A percentile compares a stretch with the other conserved stretches of the same genome.
Conservation (phyloP, 1,139 yeast genomes). For the Candida sp. region DNA sequence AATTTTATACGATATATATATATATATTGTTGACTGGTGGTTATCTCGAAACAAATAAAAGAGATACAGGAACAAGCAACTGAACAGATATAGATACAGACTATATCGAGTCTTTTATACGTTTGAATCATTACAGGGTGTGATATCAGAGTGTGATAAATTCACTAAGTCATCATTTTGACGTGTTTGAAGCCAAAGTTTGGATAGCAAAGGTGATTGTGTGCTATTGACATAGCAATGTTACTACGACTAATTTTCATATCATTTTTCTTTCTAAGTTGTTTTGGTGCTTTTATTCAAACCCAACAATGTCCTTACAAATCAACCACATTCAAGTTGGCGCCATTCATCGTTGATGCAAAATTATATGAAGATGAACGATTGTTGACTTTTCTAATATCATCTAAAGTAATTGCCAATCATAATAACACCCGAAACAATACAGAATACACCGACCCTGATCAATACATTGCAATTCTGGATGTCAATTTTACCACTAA, state of each 20-base stretch:
- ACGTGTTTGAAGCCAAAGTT: too few species aligned
- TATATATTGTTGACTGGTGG: too few species aligned
- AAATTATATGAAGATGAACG: slow-evolving; percentile 32
- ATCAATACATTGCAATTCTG: slow-evolving; percentile 17
- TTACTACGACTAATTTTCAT: slow-evolving; percentile 2
- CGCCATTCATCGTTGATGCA: slow-evolving; percentile 37
- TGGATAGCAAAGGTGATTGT: not conserved
- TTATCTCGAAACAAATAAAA: too few species aligned
- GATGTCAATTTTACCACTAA: slow-evolving; percentile 47
- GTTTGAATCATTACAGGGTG: not conserved
- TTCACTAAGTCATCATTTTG: too few species aligned
- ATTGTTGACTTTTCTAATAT: slow-evolving; percentile 35
- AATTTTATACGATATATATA: too few species aligned
- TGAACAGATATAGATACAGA: not conserved
- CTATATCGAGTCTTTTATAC: too few species aligned
- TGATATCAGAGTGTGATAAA: too few species aligned
- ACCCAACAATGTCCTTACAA: slow-evolving; percentile 13
- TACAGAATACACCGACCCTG: slow-evolving; percentile 54
- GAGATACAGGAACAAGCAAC: not conserved
- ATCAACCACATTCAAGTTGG: slow-evolving; percentile 12
- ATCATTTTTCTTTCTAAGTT: slow-evolving; percentile 4
- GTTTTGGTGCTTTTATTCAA: slow-evolving; percentile 17
- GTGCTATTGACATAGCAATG: not conserved
- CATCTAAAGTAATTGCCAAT: slow-evolving; percentile 40
- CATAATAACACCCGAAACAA: slow-evolving; percentile 88